These are phyloP conservation scores for Ganoderma meredithae DNA, from an alignment of 1,284 basidiomycete genomes.

Conservation along the genomic window DNA sequence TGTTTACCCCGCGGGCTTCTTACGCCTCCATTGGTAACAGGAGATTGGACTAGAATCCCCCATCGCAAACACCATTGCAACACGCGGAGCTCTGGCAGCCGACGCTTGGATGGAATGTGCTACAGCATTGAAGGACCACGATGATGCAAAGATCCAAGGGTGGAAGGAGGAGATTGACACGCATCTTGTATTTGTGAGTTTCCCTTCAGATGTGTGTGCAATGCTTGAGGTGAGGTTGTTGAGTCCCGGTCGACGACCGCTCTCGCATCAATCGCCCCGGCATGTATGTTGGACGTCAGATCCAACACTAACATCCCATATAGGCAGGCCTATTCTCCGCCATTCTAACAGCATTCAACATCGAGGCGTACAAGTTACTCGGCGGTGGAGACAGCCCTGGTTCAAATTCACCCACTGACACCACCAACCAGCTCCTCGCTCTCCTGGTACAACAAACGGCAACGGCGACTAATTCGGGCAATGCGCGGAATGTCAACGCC, in stretches of 20 bases:
- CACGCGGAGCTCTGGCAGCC: constrained; percentile 3
- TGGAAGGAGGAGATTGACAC: constrained; percentile 38
- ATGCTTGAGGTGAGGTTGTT: background rate
- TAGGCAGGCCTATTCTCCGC: constrained; percentile 39
- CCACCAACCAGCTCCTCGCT: constrained; percentile 17
- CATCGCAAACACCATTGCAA: background rate
- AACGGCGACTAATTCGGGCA: background rate
- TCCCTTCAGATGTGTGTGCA: background rate
- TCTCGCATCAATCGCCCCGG: background rate
- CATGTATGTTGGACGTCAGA: background rate
- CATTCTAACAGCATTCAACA: constrained; percentile 36
- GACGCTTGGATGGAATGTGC: constrained; percentile 33
- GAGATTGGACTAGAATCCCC: constrained; percentile 11
- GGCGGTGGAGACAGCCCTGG: constrained; percentile 17
- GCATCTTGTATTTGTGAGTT: constrained; percentile 35
- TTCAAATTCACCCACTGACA: background rate
- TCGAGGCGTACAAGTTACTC: constrained; percentile 35
- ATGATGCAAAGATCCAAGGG: constrained; percentile 27
- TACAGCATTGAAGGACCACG: constrained; percentile 30
- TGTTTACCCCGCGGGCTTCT: background rate
- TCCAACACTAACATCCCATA: background rate
- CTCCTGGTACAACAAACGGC: constrained; percentile 8
- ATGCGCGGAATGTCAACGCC: background rate
- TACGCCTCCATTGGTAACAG: background rate
- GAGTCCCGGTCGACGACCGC: background rate